These are phyloP conservation scores for Scenedesmus sp. DNA, from an alignment of 163 green algal genomes.

Conservation along the genomic window DNA sequence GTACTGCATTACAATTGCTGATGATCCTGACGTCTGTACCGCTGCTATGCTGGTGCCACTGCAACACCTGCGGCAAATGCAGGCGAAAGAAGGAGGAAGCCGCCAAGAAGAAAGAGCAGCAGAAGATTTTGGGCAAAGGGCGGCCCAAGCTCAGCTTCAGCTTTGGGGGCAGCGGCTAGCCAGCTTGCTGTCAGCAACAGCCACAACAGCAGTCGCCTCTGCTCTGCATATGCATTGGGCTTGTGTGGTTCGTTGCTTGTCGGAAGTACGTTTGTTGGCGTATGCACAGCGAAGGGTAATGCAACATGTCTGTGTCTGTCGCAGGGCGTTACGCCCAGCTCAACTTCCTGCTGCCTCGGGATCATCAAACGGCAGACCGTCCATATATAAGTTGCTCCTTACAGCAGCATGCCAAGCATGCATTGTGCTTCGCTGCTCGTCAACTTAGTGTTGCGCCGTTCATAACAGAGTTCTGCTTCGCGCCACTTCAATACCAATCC, in stretches of 20 bases:
- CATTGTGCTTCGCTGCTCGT: not conserved
- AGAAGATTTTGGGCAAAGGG: constrained; percentile 52
- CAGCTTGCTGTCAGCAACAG: not conserved
- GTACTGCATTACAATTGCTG: not conserved
- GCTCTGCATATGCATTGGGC: not conserved
- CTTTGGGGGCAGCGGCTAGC: constrained; percentile 27
- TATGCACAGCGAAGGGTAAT: not conserved
- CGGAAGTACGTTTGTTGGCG: too few relatives aligned
- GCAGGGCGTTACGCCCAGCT: not conserved
- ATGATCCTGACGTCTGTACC: not conserved
- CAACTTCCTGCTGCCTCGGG: constrained; percentile 1
- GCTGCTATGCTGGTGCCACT: not conserved
- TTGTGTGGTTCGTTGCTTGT: not conserved
- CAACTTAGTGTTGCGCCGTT: not conserved
- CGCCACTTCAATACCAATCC: not conserved
- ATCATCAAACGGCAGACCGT: not conserved
- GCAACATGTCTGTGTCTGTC: not conserved
- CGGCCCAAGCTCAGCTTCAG: constrained; percentile 55
- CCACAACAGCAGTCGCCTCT: not conserved
- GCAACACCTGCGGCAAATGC: not conserved
- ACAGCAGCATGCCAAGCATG: too few relatives aligned
- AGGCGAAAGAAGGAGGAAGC: constrained; percentile 54
- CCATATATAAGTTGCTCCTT: not conserved
- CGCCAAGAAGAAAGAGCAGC: constrained; percentile 57
- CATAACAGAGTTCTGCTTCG: not conserved